Evolutionary conservation across 805 yeast genomes (phyloP), one percentile per base, ranked within the genome.

Genomic region (Ogataea wickerhamii): DNA sequence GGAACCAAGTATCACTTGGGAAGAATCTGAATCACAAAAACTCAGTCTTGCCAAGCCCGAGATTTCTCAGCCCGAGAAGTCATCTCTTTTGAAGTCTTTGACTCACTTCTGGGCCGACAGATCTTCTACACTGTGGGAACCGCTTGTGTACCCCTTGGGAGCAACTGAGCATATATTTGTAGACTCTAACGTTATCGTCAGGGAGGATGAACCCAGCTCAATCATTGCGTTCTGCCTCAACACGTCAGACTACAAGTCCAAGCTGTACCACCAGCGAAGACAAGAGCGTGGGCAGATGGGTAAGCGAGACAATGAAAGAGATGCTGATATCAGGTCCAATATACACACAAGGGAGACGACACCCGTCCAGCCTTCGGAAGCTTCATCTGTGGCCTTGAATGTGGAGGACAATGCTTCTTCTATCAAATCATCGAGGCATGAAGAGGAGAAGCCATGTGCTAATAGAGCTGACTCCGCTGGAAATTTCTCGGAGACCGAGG

Each of bases 81-180:
- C 80, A 17, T 82, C 96, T 1, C 61, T 93, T 24, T 74, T 93
- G 66, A 87, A 85, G 51, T 79, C 95, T 0, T 66, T 94, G 39
- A 77, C 95, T 0, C 87, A 81, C 51, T 93, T 93, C 61, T 93
- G 98, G 98, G 97, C 97, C 1, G 98, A 93, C 62, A 68, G 98
- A 52, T 86, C 98, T 1, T 93, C 97, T 0, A 82, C 94, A 2
- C 71, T 93, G 16, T 94, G 98, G 98, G 88, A 86, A 48, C 95
- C 96, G 0, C 67, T 93, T 23, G 82, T 76, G 14, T 89, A 88
- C 60, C 96, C 98, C 2, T 68, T 89, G 38, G 72, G 65, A 28
- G 73, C 88, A 0, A 73, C 82, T 0, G 98, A 93, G 55, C 98
- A 93, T 58, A 77, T 91, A 1, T 93, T 93, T 67, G 87, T 87